Conservation (phyloP, 148 eudicot species). For the Nyssa sinensis region DNA sequence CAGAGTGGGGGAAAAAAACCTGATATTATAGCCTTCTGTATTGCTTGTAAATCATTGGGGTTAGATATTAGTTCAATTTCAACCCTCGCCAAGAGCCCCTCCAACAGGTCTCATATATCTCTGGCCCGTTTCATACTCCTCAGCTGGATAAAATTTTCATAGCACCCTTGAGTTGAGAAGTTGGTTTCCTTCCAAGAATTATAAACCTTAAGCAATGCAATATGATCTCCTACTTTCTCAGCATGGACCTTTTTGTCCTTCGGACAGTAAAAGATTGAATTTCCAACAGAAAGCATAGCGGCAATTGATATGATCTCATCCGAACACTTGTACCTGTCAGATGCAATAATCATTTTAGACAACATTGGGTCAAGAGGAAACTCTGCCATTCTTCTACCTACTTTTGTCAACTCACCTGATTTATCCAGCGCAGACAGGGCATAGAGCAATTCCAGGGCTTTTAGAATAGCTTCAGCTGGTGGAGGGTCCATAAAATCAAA, state of each 20-base stretch:
- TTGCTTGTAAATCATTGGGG: slow-evolving; percentile 53
- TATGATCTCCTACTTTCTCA: slow-evolving; percentile 85
- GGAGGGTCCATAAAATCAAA: slow-evolving; percentile 65
- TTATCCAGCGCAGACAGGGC: slow-evolving; percentile 49
- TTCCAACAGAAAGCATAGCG: slow-evolving; percentile 83
- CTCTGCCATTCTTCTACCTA: slow-evolving; percentile 90
- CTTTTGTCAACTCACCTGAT: slow-evolving; percentile 77
- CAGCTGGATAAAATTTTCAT: slow-evolving; percentile 54
- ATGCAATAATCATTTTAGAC: slow-evolving; percentile 80
- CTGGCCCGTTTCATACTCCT: slow-evolving; percentile 72
- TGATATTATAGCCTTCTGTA: slow-evolving; percentile 54
- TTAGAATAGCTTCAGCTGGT: slow-evolving; percentile 40
- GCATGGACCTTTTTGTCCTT: slow-evolving; percentile 88
- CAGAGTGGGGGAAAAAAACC: slow-evolving; percentile 61
- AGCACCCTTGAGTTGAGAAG: slow-evolving; percentile 45
- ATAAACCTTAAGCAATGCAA: slow-evolving; percentile 77
- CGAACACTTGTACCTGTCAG: slow-evolving; percentile 71
- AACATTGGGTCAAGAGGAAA: slow-evolving; percentile 94
- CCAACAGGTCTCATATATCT: slow-evolving; percentile 60
- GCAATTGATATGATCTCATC: slow-evolving; percentile 76
- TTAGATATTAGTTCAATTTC: slow-evolving; percentile 58
- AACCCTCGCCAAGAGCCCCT: slow-evolving; percentile 60
- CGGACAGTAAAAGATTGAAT: slow-evolving; percentile 78
- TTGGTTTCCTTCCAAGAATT: slow-evolving; percentile 67
- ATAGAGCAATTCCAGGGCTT: slow-evolving; percentile 43